Conservation (phyloP, 805 yeast species). For the Clavispora santaluciae region DNA sequence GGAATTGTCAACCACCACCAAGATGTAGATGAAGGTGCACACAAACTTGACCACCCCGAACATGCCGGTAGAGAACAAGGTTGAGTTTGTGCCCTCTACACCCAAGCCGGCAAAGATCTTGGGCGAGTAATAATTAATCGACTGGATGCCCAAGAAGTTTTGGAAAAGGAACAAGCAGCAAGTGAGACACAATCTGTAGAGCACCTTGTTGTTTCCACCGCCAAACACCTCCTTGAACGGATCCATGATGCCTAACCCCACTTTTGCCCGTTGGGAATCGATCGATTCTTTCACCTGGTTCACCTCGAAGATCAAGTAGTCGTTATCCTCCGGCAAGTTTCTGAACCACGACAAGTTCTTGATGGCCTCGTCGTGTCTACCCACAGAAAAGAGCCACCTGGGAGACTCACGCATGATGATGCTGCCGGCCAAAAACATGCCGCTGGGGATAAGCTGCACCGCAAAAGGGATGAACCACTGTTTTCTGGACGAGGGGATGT, state of each 20-base stretch:
- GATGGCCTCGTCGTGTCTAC: slow-evolving; percentile 27
- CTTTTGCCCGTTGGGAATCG: slow-evolving; percentile 23
- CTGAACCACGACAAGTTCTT: slow-evolving; percentile 33
- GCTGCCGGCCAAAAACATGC: slow-evolving; percentile 29
- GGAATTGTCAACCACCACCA: slow-evolving; percentile 31
- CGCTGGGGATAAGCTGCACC: slow-evolving; percentile 34
- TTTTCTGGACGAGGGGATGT: slow-evolving; percentile 20
- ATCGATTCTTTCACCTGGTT: slow-evolving; percentile 32
- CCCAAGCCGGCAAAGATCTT: slow-evolving; percentile 32
- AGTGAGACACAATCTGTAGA: slow-evolving; percentile 28
- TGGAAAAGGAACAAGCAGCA: slow-evolving; percentile 32
- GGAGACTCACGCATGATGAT: slow-evolving; percentile 33
- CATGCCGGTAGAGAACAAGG: slow-evolving; percentile 36
- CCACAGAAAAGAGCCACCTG: slow-evolving; percentile 32
- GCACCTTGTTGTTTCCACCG: slow-evolving; percentile 20
- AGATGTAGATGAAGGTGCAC: slow-evolving; percentile 29
- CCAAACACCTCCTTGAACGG: slow-evolving; percentile 29
- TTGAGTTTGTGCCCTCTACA: slow-evolving; percentile 33
- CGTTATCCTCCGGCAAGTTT: slow-evolving; percentile 29
- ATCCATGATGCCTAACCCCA: slow-evolving; percentile 32
- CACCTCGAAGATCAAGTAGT: slow-evolving; percentile 31
- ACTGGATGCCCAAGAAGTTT: slow-evolving; percentile 37
- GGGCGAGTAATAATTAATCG: slow-evolving; percentile 37
- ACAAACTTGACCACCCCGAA: slow-evolving; percentile 37
- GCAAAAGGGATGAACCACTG: slow-evolving; percentile 41